Conservation (phyloP, 2,329 filamentous ascomycete genomes). For the Ilyonectria robusta region DNA sequence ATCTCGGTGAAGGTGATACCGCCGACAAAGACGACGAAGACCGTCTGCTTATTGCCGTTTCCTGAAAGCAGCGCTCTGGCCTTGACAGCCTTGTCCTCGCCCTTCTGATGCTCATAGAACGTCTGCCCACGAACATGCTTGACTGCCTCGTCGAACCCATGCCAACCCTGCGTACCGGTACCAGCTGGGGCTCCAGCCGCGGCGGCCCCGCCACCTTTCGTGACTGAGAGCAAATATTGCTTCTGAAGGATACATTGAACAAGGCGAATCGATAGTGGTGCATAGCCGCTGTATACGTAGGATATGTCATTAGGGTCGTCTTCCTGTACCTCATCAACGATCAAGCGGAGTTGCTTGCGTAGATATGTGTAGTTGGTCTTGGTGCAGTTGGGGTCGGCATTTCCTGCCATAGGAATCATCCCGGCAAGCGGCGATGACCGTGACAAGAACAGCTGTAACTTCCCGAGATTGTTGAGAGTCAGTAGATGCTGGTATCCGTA, state of each 20-base stretch:
- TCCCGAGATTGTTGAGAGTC: constrained; percentile 90
- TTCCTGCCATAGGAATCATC: constrained; percentile 81
- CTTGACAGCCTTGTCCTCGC: constrained; percentile 92
- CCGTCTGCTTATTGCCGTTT: constrained; percentile 83
- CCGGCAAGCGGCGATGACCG: constrained; percentile 83
- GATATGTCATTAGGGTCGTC: constrained; percentile 93
- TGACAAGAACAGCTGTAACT: constrained; percentile 86
- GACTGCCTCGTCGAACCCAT: constrained; percentile 92
- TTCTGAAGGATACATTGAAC: constrained; percentile 96
- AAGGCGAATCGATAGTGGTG: constrained; percentile 89
- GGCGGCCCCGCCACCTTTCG: constrained; percentile 69
- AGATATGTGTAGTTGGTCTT: constrained; percentile 94
- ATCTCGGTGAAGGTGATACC: constrained; percentile 98
- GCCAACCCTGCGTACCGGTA: constrained; percentile 84
- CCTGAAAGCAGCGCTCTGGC: constrained; percentile 87
- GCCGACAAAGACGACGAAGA: constrained; percentile 98
- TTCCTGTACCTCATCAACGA: constrained; percentile 97
- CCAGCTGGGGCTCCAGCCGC: constrained; percentile 53
- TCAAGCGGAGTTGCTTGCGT: constrained; percentile 87
- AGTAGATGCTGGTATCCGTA: constrained; percentile 97
- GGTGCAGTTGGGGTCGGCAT: constrained; percentile 67
- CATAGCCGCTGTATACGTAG: constrained; percentile 99
- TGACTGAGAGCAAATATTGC: constrained; percentile 80
- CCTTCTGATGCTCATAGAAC: constrained; percentile 93
- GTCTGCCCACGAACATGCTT: constrained; percentile 90